Conservation (phyloP, 257 asterid genomes). For the Nicotiana benthamiana region DNA sequence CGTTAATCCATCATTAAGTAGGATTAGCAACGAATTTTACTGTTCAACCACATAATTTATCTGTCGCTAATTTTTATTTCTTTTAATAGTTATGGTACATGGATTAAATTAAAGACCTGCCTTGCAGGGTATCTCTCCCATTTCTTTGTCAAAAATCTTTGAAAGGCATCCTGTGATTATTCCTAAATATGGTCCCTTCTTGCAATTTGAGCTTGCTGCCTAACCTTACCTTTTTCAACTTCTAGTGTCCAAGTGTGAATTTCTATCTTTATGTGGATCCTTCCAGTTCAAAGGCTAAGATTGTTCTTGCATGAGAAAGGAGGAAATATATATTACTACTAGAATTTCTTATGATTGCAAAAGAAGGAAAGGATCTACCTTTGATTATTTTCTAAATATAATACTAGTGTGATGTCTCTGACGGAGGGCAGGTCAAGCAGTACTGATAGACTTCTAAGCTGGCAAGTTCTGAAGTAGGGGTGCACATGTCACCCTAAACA, state of each 20-base stretch:
- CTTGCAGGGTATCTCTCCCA: neutral
- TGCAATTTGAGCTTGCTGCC: neutral
- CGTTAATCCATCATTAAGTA: too few relatives aligned
- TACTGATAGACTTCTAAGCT: too few relatives aligned
- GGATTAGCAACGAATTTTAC: too few relatives aligned
- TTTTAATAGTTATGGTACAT: neutral
- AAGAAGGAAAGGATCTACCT: neutral
- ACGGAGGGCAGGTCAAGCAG: too few relatives aligned
- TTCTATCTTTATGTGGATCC: neutral
- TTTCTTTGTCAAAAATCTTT: neutral
- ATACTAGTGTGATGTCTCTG: too few relatives aligned
- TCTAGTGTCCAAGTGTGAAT: neutral
- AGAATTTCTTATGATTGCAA: neutral
- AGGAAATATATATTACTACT: neutral
- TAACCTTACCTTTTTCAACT: neutral
- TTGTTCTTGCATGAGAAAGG: neutral
- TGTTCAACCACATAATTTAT: too few relatives aligned
- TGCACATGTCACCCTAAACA: too few relatives aligned
- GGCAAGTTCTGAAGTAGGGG: too few relatives aligned
- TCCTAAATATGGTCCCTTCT: neutral
- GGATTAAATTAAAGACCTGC: neutral
- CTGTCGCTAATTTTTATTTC: too few relatives aligned
- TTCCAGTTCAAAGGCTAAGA: neutral
- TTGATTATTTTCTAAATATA: neutral
- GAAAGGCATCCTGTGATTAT: neutral